Evolutionary conservation across 306 rosid species (phyloP).

Genomic region (Corylus avellana): DNA sequence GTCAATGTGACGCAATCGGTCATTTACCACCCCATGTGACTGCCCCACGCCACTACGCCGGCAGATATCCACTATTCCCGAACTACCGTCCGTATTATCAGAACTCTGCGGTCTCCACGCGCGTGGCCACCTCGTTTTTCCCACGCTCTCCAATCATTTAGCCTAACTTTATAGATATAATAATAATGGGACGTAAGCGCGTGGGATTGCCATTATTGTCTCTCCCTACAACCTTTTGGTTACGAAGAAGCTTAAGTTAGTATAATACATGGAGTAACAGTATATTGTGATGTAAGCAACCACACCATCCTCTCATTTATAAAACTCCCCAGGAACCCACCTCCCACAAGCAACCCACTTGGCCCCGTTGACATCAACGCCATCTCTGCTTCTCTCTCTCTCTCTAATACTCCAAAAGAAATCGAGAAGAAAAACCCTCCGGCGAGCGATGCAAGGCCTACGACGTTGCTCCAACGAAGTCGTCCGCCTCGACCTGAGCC

Average conservation of each 20-base stretch:
- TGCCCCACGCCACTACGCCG: conserved; percentile 42
- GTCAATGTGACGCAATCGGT: conserved; percentile 50
- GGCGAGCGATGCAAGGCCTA: conserved; percentile 71
- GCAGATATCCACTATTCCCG: conserved; percentile 47
- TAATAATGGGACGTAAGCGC: background rate
- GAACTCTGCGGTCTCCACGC: conserved; percentile 19
- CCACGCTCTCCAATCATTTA: background rate
- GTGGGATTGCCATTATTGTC: conserved; percentile 6
- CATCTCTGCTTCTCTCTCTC: background rate
- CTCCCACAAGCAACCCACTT: background rate
- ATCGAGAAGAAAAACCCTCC: background rate
- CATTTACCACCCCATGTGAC: conserved; percentile 57
- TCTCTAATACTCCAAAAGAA: background rate
- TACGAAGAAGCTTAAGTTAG: conserved; percentile 1
- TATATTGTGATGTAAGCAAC: conserved; percentile 54
- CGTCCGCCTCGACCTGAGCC: conserved; percentile 56
- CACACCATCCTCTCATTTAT: conserved; percentile 29
- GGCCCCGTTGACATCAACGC: conserved; percentile 45
- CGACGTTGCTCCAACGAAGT: conserved; percentile 67
- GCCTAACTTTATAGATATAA: background rate
- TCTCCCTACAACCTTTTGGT: too few relatives aligned
- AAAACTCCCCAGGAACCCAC: conserved; percentile 11
- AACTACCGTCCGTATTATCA: conserved; percentile 21
- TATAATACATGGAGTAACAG: conserved; percentile 26
- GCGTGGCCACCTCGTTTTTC: background rate